Evolutionary conservation across 306 rosid species (phyloP).

Genomic region (Quercus engelmannii): DNA sequence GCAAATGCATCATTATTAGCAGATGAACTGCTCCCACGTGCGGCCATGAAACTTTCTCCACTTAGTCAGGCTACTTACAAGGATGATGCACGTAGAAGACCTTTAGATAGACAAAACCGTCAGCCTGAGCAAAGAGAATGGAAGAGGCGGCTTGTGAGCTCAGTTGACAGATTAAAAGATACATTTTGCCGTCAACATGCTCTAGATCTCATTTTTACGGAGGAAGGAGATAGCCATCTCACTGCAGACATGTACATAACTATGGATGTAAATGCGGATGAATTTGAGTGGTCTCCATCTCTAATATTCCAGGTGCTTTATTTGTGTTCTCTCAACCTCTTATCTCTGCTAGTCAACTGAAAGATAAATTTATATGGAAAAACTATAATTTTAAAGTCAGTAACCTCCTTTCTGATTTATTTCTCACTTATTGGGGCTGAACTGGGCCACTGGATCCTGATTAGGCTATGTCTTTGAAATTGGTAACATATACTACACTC

Average conservation of each 20-base stretch:
- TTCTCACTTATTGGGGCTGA: background rate
- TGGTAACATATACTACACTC: too few relatives aligned
- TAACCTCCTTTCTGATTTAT: background rate
- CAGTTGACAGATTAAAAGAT: conserved; percentile 88
- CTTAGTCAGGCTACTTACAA: conserved; percentile 48
- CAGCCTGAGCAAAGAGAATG: conserved; percentile 99
- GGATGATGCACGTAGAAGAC: conserved; percentile 72
- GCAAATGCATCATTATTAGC: conserved; percentile 96
- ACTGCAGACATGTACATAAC: conserved; percentile 91
- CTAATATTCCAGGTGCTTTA: conserved; percentile 76
- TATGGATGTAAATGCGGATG: conserved; percentile 74
- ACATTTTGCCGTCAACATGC: conserved; percentile 96
- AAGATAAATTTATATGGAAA: background rate
- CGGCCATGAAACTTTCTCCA: conserved; percentile 92
- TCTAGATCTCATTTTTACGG: conserved; percentile 85
- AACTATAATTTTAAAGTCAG: background rate
- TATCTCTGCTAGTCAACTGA: too few relatives aligned
- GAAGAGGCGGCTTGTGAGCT: conserved; percentile 82
- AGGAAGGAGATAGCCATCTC: conserved; percentile 95
- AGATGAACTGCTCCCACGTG: conserved; percentile 95
- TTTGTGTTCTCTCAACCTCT: background rate
- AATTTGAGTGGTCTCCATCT: conserved; percentile 87
- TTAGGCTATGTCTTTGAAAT: too few relatives aligned
- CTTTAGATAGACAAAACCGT: conserved; percentile 85
- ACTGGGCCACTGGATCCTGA: too few relatives aligned